Evolutionary conservation across 75 land plant species (phyloP).

Genomic region (Selaginella moellendorffii): DNA sequence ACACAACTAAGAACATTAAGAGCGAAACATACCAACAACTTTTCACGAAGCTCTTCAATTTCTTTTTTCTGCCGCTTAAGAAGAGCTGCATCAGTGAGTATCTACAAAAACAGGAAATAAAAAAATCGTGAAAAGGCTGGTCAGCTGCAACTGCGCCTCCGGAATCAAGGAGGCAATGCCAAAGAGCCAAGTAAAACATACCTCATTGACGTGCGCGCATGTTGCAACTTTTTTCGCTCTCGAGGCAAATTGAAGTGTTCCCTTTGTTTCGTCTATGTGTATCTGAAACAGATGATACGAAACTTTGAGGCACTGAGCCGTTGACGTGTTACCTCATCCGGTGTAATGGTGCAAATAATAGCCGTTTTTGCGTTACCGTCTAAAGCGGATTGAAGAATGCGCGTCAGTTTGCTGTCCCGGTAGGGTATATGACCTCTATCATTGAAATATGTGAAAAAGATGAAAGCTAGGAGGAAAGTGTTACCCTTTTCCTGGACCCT

Average conservation of each 20-base stretch:
- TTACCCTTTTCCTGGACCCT: not conserved
- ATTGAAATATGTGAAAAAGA: not conserved
- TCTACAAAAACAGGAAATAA: constrained; percentile 28
- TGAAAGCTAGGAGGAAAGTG: not conserved
- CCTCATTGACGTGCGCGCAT: constrained; percentile 98
- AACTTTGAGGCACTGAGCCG: not conserved
- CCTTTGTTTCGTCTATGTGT: constrained; percentile 91
- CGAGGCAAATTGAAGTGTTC: constrained; percentile 93
- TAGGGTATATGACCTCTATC: constrained; percentile 5
- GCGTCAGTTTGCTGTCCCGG: constrained; percentile 6
- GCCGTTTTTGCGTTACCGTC: constrained; percentile 9
- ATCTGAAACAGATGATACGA: constrained; percentile 24
- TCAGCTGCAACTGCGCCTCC: no score
- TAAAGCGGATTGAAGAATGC: constrained; percentile 5
- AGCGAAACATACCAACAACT: constrained; percentile 52
- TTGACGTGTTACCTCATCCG: constrained; percentile 66
- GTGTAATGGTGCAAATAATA: constrained; percentile 51
- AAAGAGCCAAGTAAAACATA: no score
- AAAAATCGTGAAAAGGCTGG: no score
- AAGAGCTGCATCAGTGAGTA: constrained; percentile 90
- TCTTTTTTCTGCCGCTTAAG: constrained; percentile 80
- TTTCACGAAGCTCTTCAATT: constrained; percentile 74
- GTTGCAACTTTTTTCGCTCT: constrained; percentile 92
- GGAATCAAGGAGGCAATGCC: no score
- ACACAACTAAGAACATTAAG: not conserved